Base-by-base conservation (phyloP, 2,329 filamentous ascomycete species). In the Fusarium irregulare region DNA sequence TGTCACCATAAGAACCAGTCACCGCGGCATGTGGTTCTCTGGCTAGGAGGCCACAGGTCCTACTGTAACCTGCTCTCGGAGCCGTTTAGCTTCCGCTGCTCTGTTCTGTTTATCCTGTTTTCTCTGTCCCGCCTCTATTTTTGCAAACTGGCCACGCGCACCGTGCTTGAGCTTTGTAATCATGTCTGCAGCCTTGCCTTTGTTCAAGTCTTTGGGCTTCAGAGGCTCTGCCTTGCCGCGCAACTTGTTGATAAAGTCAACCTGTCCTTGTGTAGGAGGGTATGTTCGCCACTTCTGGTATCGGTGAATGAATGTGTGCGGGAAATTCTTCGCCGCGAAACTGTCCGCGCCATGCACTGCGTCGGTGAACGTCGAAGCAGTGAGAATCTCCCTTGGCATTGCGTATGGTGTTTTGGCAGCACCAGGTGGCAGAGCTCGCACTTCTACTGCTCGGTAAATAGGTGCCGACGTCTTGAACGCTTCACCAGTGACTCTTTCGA, bases 81-180 rank as follows among this genome's bases (percentile, higher is more conserved):
- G 74, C 64, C 76, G 80, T 66, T 82, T 80, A 10, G 78, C 80
- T 58, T 86, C 81, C 13, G 76, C 62, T 25, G 79, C 77, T 5
- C 79, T 71, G 25, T 61, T 73, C 40, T 81, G 76, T 64, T 75
- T 84, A 51, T 82, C 79, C 37, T 77, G 80, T 54, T 85, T 85
- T 45, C 83, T 86, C 76, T 86, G 89, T 56, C 85, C 81, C 0
- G 81, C 82, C 74, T 86, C 84, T 60, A 87, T 80, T 34, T 75
- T 83, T 27, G 84, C 82, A 76, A 87, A 93, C 81, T 81, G 88
- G 67, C 80, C 92, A 78, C 83, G 88, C 2, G 92, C 93, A 1
- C 95, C 95, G 77, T 96, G 92, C 78, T 91, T 95, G 66, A 97
- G 77, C 79, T 97, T 97, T 10, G 93, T 97, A 70, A 98, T 97